phyloP scores from a whole-genome alignment of 148 eudicot species.

The Rheum nobile region DNA sequence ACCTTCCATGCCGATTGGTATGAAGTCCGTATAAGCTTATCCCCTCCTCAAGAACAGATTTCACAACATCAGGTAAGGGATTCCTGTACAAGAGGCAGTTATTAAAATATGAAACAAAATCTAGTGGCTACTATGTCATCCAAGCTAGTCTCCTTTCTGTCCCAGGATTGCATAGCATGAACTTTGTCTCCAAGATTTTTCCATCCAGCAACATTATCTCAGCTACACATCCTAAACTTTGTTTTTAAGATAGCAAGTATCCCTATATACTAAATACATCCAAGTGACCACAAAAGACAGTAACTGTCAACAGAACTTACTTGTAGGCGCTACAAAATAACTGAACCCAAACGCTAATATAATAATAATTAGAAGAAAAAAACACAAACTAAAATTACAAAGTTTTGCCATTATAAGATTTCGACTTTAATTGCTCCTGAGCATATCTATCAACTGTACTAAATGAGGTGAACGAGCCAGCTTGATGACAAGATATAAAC shows the following conservation, averaged over 20 bases:
- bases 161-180: neutral
- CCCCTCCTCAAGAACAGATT: conserved; percentile 75
- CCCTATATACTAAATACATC: neutral
- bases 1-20: conserved; percentile 62
- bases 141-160: neutral
- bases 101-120: neutral
- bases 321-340: neutral
- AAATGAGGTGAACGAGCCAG: neutral
- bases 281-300: neutral
- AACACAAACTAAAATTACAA: neutral
- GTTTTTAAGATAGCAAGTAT: neutral
- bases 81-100: conserved; percentile 27
- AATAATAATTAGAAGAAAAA: neutral
- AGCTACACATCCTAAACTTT: neutral
- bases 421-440: neutral
- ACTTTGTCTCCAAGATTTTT: no score
- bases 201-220: no score
- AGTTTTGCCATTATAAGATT: neutral
- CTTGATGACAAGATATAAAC: neutral
- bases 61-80: conserved; percentile 59
- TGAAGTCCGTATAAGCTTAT: conserved; percentile 63
- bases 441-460: neutral
- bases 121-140: neutral
- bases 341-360: neutral
- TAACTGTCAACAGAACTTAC: neutral